Evolutionary conservation across 2,329 filamentous ascomycete species (phyloP), one percentile per base, ranked within the genome.

Genomic region (Cordyceps cateniannulata): DNA sequence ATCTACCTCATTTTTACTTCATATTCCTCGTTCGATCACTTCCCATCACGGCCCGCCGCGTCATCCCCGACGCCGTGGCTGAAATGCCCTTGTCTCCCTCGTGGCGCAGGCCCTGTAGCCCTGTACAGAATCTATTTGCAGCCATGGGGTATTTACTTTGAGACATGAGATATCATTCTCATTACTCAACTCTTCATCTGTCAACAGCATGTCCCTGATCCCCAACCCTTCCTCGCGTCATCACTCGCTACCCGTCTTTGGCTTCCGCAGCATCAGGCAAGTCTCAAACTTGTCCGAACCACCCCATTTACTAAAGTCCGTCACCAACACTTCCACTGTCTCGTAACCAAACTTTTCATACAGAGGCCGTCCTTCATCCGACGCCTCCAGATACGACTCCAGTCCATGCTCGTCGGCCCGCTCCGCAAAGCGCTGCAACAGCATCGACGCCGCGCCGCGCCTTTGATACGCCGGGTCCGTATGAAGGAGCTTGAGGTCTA

Each of bases 401-500:
- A 77, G 60, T 5, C 71, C 70, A 2, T 75, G 68, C 10, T 68
- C 62, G 52, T 75, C 73, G 18, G 75, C 73, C 63, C 76, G 69
- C 9, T 69, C 67, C n/a, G 69, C 66, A 3, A 70, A 70, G 69
- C 70, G 73, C 32, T 68, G 61, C 50, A 78, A 59, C 62, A 76
- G 64, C 65, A 75, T 63, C 22, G 66, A 65, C 2, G 67, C 74
- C 14, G 71, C 71, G 5, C 75, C 75, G 7, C 71, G 70, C 50
- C 68, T 67, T 51, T 75, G 73, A 59, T 75, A 72, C 16, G 69
- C 69, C 1, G 74, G 69, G 50, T 74, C 68, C 2, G 75, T 77
- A 47, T 76, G 72, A 38, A 77, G 67, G 1, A 74, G 67, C 51
- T 73, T 72, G 3, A 77, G 64, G 58, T 76, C 74, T 76, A 20